phyloP scores from a whole-genome alignment of 768 basidiomycete genomes.

The Pulveroboletus sp. region DNA sequence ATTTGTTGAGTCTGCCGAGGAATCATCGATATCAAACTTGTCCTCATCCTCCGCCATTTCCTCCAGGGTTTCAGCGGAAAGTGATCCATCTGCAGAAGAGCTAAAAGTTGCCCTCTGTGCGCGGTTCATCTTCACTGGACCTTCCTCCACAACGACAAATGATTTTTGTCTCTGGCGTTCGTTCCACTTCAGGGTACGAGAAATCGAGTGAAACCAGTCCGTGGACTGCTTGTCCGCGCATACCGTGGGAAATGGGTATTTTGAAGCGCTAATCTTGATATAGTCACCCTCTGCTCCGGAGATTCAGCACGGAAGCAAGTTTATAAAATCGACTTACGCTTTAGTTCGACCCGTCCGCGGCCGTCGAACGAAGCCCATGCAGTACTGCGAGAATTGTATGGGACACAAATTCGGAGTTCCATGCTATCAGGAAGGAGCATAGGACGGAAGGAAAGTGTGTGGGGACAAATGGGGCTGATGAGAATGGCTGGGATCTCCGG shows the following conservation, averaged over 20 bases:
- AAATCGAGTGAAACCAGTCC: constrained; percentile 98
- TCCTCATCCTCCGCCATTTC: constrained; percentile 51
- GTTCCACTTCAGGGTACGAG: constrained; percentile 97
- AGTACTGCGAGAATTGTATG: constrained; percentile 95
- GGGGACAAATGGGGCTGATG: constrained; percentile 97
- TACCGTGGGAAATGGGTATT: constrained; percentile 97
- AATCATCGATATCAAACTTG: constrained; percentile 92
- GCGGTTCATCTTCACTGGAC: constrained; percentile 43
- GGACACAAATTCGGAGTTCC: constrained; percentile 98
- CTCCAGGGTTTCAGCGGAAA: constrained; percentile 25
- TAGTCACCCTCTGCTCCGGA: constrained; percentile 85
- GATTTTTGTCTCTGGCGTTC: constrained; percentile 98
- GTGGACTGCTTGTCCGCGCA: constrained; percentile 97
- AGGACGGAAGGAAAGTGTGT: constrained; percentile 96
- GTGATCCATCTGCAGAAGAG: constrained; percentile 5
- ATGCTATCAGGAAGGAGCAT: constrained; percentile 98
- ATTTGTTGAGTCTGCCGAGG: constrained; percentile 50
- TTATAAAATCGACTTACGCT: constrained; percentile 55
- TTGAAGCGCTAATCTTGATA: constrained; percentile 95
- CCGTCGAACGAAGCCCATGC: constrained; percentile 99
- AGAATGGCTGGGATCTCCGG: constrained; percentile 96
- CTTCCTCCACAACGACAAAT: constrained; percentile 96
- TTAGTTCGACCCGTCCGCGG: constrained; percentile 90
- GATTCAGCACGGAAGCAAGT: constrained; percentile 6
- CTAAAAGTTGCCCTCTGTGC: constrained; percentile 11